phyloP scores from a whole-genome alignment of 2,329 filamentous ascomycete genomes.

The Penicillium aurantiogriseum region DNA sequence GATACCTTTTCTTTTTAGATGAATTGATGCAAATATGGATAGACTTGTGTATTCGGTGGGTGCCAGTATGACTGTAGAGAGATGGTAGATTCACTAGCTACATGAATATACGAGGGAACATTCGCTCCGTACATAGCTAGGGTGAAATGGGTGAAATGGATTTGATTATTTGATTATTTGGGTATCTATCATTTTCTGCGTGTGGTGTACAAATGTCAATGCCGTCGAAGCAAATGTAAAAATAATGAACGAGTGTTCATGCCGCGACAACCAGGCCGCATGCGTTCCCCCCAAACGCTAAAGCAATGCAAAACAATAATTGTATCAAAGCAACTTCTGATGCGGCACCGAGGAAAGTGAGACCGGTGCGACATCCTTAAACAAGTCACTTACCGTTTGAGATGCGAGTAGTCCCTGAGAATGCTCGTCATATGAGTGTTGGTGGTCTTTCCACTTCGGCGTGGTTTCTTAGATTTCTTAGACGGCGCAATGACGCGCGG shows the following conservation, averaged over 20 bases:
- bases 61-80: background rate
- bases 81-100: background rate
- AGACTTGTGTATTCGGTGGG: background rate
- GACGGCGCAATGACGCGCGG: conserved; percentile 55
- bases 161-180: conserved; percentile 12
- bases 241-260: background rate
- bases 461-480: conserved; percentile 73
- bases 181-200: conserved; percentile 22
- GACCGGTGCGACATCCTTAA: background rate
- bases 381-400: conserved; percentile 36
- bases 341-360: background rate
- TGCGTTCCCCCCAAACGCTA: conserved; percentile 16
- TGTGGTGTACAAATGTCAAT: conserved; percentile 16
- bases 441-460: conserved; percentile 75
- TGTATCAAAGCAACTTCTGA: background rate
- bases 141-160: background rate
- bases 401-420: conserved; percentile 68
- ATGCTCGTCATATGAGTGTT: conserved; percentile 84
- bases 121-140: no score
- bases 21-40: conserved; percentile 14
- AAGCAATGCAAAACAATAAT: conserved; percentile 21
- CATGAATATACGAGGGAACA: no score
- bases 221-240: background rate
- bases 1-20: conserved; percentile 14
- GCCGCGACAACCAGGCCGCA: background rate